These are phyloP conservation scores for Posidonia oceanica DNA, from an alignment of 116 monocot species.

Conservation along the genomic window DNA sequence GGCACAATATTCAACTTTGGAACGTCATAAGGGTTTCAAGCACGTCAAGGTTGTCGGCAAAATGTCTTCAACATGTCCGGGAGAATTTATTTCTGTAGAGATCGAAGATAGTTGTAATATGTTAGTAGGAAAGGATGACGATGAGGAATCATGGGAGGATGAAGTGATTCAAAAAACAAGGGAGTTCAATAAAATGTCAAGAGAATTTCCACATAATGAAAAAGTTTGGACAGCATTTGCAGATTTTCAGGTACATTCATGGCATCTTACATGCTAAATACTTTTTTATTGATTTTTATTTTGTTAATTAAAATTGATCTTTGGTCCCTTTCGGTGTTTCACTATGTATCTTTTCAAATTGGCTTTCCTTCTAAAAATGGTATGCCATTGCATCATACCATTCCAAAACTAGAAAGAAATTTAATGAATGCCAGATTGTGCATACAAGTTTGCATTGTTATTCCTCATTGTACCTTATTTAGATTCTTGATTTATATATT, in stretches of 20 bases:
- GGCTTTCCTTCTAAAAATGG: too few species aligned
- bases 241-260: slow-evolving; percentile 75
- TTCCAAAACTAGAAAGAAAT: background rate
- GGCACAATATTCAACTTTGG: slow-evolving; percentile 41
- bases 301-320: too few species aligned
- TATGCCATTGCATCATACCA: background rate
- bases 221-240: slow-evolving; percentile 84
- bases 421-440: background rate
- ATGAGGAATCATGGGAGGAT: slow-evolving; percentile 95
- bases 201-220: slow-evolving; percentile 81
- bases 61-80: slow-evolving; percentile 13
- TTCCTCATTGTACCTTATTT: background rate
- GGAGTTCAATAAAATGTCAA: slow-evolving; percentile 80
- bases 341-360: too few species aligned
- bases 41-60: slow-evolving; percentile 43
- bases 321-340: too few species aligned
- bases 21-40: slow-evolving; percentile 64
- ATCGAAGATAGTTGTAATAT: slow-evolving; percentile 11
- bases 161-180: slow-evolving; percentile 67
- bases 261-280: background rate
- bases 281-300: background rate
- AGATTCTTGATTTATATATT: background rate
- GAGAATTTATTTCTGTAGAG: slow-evolving; percentile 49
- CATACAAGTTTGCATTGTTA: background rate
- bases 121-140: slow-evolving; percentile 19